Evolutionary conservation across 257 asterid genomes (phyloP).

Genomic region (Marsdenia floribunda): DNA sequence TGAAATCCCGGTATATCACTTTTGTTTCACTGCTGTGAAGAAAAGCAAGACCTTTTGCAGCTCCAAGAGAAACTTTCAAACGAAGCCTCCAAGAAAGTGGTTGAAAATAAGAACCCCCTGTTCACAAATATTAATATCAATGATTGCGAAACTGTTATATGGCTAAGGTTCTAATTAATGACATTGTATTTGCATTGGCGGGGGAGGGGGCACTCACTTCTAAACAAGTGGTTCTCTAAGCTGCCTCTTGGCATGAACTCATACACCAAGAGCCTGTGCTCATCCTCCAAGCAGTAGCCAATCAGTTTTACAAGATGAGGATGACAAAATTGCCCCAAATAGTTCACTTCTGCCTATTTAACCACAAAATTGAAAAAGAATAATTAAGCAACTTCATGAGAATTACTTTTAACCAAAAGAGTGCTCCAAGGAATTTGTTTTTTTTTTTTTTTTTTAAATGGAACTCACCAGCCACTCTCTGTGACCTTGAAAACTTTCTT

Average conservation of each 20-base stretch:
- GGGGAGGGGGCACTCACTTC: slow-evolving; percentile 44
- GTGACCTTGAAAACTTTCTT: slow-evolving; percentile 74
- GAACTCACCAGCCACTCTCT: slow-evolving; percentile 82
- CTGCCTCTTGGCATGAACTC: slow-evolving; percentile 35
- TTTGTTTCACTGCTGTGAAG: slow-evolving; percentile 74
- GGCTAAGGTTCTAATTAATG: not conserved
- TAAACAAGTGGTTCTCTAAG: slow-evolving; percentile 34
- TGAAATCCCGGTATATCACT: slow-evolving; percentile 88
- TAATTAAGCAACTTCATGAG: not conserved
- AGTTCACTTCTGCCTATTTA: slow-evolving; percentile 34
- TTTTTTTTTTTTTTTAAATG: not conserved
- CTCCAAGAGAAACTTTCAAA: slow-evolving; percentile 77
- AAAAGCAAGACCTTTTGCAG: slow-evolving; percentile 89
- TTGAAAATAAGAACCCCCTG: slow-evolving; percentile 94
- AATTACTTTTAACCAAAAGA: not conserved
- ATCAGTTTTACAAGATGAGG: slow-evolving; percentile 30
- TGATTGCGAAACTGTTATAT: not conserved
- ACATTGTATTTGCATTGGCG: not conserved
- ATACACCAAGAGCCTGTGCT: slow-evolving; percentile 32
- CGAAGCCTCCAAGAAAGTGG: slow-evolving; percentile 92
- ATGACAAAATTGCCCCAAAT: slow-evolving; percentile 34
- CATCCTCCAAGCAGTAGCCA: slow-evolving; percentile 39
- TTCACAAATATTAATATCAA: not conserved
- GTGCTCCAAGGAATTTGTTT: not conserved
- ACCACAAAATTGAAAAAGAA: slow-evolving; percentile 3